Evolutionary conservation across 2,329 filamentous ascomycete genomes (phyloP), one percentile per base, ranked within the genome.

Genomic region (Phialemonium atrogriseum): DNA sequence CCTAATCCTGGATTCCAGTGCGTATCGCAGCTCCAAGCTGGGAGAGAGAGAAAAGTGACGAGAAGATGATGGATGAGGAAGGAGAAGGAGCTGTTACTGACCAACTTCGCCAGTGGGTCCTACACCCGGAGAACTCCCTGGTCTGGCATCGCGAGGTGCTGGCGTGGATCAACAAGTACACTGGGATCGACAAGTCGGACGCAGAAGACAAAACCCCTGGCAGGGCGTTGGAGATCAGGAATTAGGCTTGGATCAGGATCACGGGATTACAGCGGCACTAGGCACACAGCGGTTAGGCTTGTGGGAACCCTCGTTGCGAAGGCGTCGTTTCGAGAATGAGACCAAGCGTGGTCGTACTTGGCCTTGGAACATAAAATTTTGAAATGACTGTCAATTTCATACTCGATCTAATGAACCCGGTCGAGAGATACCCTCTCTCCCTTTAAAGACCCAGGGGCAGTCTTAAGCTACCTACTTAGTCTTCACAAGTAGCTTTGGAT

Each of bases 131-230:
- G 58, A 96, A 96, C 55, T 83, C 79, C 4, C 62, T 95, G 12
- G 70, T 93, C 13, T 96, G 91, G 91, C 87, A 96, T 49, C 73
- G 73, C 34, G 83, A 86, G 36, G 87, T 96, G 11, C 51, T 95
- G 18, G 75, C 75, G 34, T 95, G 84, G 77, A 78, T 80, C 41
- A 80, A 79, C 46, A 70, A 76, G 48, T 76, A 73, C 43, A 67
- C 67, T 15, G 68, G 68, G 0, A 48, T 74, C 3, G 43, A 45
- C 8, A 30, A 30, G 28, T 22, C 17, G 16, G 8, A 20, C 17
- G 27, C 13, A 13, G 10, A 4, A 10, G 13, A 11, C 17, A 12
- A 13, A 14, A 10, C n/a, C n/a, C n/a, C n/a, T n/a, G n/a, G n/a
- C n/a, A 10, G 6, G 11, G 21, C 14, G n/a, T n/a, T 7, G 8